Evolutionary conservation across 1,284 basidiomycete genomes (phyloP).

Genomic region (Leccinum olivaceoglutinosum): DNA sequence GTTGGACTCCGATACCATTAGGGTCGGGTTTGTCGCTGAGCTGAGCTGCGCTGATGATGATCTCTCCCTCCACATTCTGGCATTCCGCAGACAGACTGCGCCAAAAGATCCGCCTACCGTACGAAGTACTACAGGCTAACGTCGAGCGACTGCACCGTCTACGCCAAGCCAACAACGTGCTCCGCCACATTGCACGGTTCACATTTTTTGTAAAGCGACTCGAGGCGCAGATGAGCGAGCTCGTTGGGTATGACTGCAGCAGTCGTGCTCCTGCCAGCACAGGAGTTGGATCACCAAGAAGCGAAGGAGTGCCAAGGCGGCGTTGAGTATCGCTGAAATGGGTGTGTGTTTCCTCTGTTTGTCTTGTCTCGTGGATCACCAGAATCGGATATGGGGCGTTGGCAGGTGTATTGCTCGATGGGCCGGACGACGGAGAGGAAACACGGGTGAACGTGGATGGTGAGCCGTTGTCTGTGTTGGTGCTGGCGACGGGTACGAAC

Average conservation of each 20-base stretch:
- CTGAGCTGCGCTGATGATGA: background rate
- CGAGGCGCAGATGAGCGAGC: constrained; percentile 73
- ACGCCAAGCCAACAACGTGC: constrained; percentile 77
- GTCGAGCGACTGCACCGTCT: constrained; percentile 72
- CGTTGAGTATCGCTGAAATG: constrained; percentile 84
- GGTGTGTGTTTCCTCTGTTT: constrained; percentile 41
- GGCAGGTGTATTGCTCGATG: constrained; percentile 27
- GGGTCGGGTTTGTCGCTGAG: background rate
- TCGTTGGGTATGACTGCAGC: constrained; percentile 32
- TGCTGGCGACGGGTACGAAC: constrained; percentile 6
- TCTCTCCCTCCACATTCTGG: background rate
- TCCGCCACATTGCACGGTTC: constrained; percentile 79
- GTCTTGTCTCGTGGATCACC: background rate
- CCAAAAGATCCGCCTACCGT: constrained; percentile 78
- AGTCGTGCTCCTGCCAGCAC: background rate
- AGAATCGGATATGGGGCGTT: background rate
- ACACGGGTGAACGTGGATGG: constrained; percentile 3
- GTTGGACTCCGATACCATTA: background rate
- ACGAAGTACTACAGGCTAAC: constrained; percentile 64
- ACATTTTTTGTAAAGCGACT: constrained; percentile 76
- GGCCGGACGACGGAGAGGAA: constrained; percentile 12
- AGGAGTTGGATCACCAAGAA: constrained; percentile 47
- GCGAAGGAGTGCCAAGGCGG: constrained; percentile 87
- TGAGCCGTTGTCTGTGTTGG: constrained; percentile 1
- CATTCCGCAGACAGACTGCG: constrained; percentile 51